phyloP scores from a whole-genome alignment of 176 grass and related monocot species.

The Triticum urartu region DNA sequence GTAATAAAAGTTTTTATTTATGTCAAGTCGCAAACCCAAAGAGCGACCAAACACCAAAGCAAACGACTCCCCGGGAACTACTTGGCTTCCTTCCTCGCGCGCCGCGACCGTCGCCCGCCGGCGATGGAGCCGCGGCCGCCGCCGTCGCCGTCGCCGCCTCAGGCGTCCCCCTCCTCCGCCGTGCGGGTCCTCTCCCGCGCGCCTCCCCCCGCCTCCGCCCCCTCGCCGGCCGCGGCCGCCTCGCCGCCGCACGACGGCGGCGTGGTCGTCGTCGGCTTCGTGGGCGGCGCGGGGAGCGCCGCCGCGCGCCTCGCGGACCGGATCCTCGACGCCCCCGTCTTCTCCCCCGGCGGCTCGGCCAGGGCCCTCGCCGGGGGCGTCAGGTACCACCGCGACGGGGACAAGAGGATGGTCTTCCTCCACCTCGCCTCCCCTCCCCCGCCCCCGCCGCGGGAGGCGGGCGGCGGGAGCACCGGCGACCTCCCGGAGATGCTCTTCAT shows the following conservation, averaged over 20 bases:
- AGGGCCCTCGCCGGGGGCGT: conserved; percentile 39
- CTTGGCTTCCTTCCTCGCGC: neutral
- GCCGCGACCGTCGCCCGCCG: conserved; percentile 35
- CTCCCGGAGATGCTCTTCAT: conserved; percentile 80
- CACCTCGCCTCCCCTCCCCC: conserved; percentile 45
- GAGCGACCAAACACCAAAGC: neutral
- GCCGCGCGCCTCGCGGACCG: conserved; percentile 52
- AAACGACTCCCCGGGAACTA: neutral
- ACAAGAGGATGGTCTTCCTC: conserved; percentile 63
- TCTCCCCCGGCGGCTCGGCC: conserved; percentile 56
- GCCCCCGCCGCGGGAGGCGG: conserved; percentile 24
- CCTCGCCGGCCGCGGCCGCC: neutral
- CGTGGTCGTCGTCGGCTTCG: conserved; percentile 68
- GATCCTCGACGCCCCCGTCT: conserved; percentile 65
- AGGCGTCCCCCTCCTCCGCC: conserved; percentile 37
- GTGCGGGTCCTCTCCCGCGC: conserved; percentile 27
- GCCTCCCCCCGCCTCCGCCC: neutral
- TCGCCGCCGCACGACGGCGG: conserved; percentile 42
- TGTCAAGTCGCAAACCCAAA: too few relatives aligned
- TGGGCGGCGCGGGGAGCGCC: conserved; percentile 42
- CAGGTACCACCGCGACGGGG: conserved; percentile 69
- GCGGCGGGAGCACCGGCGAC: conserved; percentile 21
- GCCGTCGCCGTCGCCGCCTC: conserved; percentile 12
- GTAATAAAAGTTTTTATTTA: too few relatives aligned
- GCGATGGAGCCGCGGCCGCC: conserved; percentile 46